These are phyloP conservation scores for Castanopsis chinensis DNA, from an alignment of 306 rosid genomes.

Conservation along the genomic window DNA sequence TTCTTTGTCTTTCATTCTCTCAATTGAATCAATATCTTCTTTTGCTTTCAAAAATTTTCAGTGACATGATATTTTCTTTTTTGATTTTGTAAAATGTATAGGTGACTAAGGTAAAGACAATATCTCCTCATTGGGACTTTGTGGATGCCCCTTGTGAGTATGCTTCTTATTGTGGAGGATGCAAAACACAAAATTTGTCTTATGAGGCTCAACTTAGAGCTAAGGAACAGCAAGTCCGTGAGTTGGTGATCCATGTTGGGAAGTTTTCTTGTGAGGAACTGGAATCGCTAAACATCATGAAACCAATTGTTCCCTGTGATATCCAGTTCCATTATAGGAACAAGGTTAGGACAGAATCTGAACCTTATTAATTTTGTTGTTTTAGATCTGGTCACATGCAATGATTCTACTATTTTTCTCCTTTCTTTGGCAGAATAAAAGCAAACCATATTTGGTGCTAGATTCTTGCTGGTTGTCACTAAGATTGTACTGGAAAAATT, in stretches of 20 bases:
- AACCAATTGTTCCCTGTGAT: slow-evolving; percentile 78
- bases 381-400: slow-evolving; percentile 4
- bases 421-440: not conserved
- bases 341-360: slow-evolving; percentile 50
- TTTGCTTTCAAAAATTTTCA: not conserved
- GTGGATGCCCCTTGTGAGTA: slow-evolving; percentile 94
- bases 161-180: slow-evolving; percentile 88
- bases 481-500: not conserved
- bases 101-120: slow-evolving; percentile 75
- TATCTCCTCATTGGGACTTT: slow-evolving; percentile 70
- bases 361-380: not conserved
- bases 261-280: slow-evolving; percentile 52
- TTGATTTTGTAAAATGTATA: slow-evolving; percentile 23
- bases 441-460: not conserved
- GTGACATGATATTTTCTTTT: not conserved
- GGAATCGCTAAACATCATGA: slow-evolving; percentile 49
- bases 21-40: not conserved
- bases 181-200: slow-evolving; percentile 79
- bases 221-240: slow-evolving; percentile 82
- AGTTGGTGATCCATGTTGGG: slow-evolving; percentile 71
- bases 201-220: slow-evolving; percentile 84
- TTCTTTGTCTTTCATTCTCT: not conserved
- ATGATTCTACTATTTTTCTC: not conserved
- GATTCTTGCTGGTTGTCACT: not conserved
- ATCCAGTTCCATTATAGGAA: slow-evolving; percentile 93